phyloP scores from a whole-genome alignment of 1,284 basidiomycete genomes.

The Schizophyllum amplum region DNA sequence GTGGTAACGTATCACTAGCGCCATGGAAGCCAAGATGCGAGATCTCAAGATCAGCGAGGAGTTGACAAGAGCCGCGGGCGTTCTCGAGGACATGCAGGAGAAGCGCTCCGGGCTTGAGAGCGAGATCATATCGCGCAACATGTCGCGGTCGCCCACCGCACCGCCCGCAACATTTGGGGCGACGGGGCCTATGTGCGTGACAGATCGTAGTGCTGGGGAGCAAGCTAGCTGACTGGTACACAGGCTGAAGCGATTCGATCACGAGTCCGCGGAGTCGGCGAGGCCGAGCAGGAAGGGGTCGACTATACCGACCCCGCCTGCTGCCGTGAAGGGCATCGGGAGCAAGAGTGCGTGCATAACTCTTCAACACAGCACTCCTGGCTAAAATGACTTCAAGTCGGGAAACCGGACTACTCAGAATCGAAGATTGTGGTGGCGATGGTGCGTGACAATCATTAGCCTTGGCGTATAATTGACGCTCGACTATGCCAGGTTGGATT shows the following conservation, averaged over 20 bases:
- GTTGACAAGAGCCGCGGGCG: slow-evolving; percentile 33
- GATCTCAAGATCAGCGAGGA: slow-evolving; percentile 16
- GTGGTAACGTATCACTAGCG: neutral
- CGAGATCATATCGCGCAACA: slow-evolving; percentile 13
- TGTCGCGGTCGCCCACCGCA: slow-evolving; percentile 28
- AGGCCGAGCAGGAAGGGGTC: slow-evolving; percentile 59
- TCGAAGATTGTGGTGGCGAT: slow-evolving; percentile 98
- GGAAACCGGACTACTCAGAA: slow-evolving; percentile 96
- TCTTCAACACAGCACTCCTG: slow-evolving; percentile 4
- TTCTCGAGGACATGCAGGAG: slow-evolving; percentile 34
- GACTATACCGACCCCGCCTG: slow-evolving; percentile 64
- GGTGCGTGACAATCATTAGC: slow-evolving; percentile 37
- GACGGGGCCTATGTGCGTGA: slow-evolving; percentile 24
- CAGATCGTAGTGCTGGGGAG: neutral
- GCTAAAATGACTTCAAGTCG: slow-evolving; percentile 42
- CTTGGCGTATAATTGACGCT: neutral
- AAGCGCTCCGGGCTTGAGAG: slow-evolving; percentile 14
- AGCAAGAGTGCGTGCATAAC: slow-evolving; percentile 51
- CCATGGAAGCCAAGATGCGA: neutral
- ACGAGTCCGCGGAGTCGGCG: slow-evolving; percentile 37
- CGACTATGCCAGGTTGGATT: slow-evolving; percentile 52
- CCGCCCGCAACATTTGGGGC: slow-evolving; percentile 38
- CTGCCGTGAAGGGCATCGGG: slow-evolving; percentile 74
- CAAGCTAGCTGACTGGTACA: neutral
- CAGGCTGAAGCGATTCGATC: slow-evolving; percentile 74